Conservation (phyloP, 2,329 filamentous ascomycete genomes). For the Xylogone sp. region DNA sequence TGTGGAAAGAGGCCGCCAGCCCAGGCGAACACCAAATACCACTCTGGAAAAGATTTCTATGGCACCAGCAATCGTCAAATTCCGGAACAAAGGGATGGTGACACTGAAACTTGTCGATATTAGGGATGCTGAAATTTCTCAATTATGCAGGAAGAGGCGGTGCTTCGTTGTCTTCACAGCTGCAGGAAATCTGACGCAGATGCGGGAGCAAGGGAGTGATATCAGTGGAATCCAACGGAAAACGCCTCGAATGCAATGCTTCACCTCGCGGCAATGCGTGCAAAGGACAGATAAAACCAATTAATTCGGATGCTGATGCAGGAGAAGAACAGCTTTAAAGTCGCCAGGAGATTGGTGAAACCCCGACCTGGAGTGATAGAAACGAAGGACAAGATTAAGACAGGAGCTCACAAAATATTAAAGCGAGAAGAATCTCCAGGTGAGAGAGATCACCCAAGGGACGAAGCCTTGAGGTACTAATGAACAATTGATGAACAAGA, state of each 20-base stretch:
- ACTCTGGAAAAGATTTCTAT: background rate
- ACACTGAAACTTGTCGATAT: no score
- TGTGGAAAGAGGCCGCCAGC: background rate
- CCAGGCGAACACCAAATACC: background rate
- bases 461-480: conserved; percentile 15
- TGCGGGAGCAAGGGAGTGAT: background rate
- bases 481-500: conserved; percentile 17
- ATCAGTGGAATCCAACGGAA: background rate
- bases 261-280: background rate
- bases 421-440: conserved; percentile 6
- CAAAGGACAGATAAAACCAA: background rate
- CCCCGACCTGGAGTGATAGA: background rate
- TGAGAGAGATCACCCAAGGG: conserved; percentile 19
- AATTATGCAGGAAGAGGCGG: background rate
- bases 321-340: background rate
- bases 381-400: conserved; percentile 3
- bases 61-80: background rate
- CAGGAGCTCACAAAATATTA: background rate
- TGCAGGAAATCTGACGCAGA: background rate
- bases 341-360: background rate
- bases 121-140: no score
- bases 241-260: conserved; percentile 2
- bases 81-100: no score
- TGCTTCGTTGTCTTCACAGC: background rate
- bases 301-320: background rate